Evolutionary conservation across 192 early-diverging fungal species (phyloP), one percentile per base, ranked within the genome.

Genomic region (Coemansia sp.): DNA sequence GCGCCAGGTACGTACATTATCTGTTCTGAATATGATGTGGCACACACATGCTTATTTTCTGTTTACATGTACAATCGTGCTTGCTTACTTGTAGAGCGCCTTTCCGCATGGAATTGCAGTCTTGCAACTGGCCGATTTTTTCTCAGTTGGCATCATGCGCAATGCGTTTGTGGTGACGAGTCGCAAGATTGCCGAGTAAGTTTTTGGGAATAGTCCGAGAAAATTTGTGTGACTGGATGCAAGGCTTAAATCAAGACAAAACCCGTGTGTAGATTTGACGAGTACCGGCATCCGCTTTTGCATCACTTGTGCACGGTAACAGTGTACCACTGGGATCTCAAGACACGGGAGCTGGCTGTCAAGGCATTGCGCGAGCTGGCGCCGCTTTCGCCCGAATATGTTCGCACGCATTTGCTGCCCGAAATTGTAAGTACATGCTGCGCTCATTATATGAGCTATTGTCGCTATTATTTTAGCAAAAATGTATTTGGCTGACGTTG

Each of bases 41-140:
- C 47, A 19, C 47, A 15, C 11, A 2, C 10, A 43, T 43, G 41
- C 41, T 15, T 43, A n/a, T 15, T 11, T n/a, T n/a, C 14, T 47
- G 11, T n/a, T 55, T 3, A 43, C 45, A 47, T 60, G 25, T 45
- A 27, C 25, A 21, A 27, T 50, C 48, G n/a, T n/a, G 4, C 59
- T 47, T 56, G 23, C 25, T 24, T 72, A 15, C 6, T 6, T 65
- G 32, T 81, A 88, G 88, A 90, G 90, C 19, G 69, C 89, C 38
- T 97, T 98, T 59, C 94, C 97, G 23, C 90, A 93, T 74, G 97
- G 97, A 0, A 96, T 99, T 60, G 85, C 92, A 6, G 90, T 99
- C 59, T 85, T 98, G 41, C 92, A 91, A 49, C 79, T 85, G 24
- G 94, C 94, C 0, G 96, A 99, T 72, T 99, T 94, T 75, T 96